Percentiles rank a stretch among this genome's conserved stretches.
These are phyloP conservation scores for Leccinum subrobustum DNA, from an alignment of 1,284 basidiomycete genomes.

Conservation along the genomic window DNA sequence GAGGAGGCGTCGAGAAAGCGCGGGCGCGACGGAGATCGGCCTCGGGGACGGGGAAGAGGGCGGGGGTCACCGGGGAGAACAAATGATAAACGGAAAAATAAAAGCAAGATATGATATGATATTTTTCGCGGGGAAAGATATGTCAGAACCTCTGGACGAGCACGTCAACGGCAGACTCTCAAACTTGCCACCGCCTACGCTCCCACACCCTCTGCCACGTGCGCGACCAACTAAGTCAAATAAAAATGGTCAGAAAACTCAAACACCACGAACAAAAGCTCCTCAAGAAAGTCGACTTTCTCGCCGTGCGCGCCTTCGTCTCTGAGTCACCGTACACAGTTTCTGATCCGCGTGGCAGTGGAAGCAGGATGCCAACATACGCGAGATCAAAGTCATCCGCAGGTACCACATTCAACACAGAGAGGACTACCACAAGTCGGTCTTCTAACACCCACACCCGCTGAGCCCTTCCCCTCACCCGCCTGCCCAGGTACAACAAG, in stretches of 20 bases:
- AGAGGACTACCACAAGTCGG: conserved; percentile 93
- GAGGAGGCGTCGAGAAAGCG: background rate
- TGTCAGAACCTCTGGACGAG: conserved; percentile 29
- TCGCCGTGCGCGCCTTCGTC: conserved; percentile 71
- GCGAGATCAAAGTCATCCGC: conserved; percentile 95
- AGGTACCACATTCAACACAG: conserved; percentile 93
- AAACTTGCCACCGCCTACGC: conserved; percentile 24
- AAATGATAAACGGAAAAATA: conserved; percentile 28
- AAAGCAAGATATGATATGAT: conserved; percentile 34
- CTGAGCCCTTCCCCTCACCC: conserved; percentile 1
- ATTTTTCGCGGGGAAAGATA: conserved; percentile 30
- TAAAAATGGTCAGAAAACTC: conserved; percentile 80
- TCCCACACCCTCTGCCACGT: conserved; percentile 33
- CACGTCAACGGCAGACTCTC: conserved; percentile 31
- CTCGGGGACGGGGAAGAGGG: conserved; percentile 2
- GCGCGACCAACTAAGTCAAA: conserved; percentile 13
- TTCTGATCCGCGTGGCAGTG: conserved; percentile 56
- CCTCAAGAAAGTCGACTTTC: conserved; percentile 93
- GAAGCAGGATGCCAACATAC: conserved; percentile 92
- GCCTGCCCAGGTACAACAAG: conserved; percentile 80
- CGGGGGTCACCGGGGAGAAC: conserved; percentile 21
- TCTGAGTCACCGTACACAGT: background rate
- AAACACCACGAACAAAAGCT: conserved; percentile 94
- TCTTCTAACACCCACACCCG: conserved; percentile 22
- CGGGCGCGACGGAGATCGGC: conserved; percentile 22